Conservation (phyloP, 2,329 filamentous ascomycete species). For the Dactylellina parvicollis region DNA sequence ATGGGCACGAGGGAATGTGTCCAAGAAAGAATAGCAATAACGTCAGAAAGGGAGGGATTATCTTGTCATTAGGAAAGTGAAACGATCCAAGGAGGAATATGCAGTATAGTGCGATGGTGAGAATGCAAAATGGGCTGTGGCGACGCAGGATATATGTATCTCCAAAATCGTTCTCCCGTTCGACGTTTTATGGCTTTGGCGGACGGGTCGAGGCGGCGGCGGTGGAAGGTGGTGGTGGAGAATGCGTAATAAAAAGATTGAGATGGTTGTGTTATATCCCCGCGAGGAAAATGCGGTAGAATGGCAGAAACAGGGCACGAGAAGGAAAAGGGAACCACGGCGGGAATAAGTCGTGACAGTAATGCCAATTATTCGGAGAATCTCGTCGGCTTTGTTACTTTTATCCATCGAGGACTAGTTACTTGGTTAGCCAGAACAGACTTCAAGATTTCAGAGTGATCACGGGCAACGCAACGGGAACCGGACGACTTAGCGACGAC, state of each 20-base stretch:
- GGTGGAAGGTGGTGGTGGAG: too few species aligned
- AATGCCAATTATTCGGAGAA: conserved; percentile 11
- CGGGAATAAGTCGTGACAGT: background rate
- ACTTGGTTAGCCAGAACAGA: too few species aligned
- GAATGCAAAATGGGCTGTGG: conserved; percentile 1
- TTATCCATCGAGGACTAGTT: conserved; percentile 1
- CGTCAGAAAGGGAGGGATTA: conserved; percentile 9
- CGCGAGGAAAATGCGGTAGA: background rate
- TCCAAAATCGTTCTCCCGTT: background rate
- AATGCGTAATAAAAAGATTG: too few species aligned
- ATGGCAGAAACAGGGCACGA: background rate
- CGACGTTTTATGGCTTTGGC: background rate
- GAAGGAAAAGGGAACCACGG: background rate
- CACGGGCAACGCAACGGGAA: conserved; percentile 46
- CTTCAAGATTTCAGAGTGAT: too few species aligned
- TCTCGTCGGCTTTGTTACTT: conserved; percentile 15
- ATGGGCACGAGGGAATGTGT: conserved; percentile 27
- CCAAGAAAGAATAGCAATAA: background rate
- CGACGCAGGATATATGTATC: conserved; percentile 6
- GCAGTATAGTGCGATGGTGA: background rate
- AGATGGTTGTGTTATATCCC: conserved; percentile 4
- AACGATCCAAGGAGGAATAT: conserved; percentile 8
- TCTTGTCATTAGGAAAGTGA: conserved; percentile 14
- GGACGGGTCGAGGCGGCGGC: background rate
- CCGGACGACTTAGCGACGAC: conserved; percentile 40